phyloP scores from a whole-genome alignment of 2,329 filamentous ascomycete genomes.

The Scleromitrula shiraiana region DNA sequence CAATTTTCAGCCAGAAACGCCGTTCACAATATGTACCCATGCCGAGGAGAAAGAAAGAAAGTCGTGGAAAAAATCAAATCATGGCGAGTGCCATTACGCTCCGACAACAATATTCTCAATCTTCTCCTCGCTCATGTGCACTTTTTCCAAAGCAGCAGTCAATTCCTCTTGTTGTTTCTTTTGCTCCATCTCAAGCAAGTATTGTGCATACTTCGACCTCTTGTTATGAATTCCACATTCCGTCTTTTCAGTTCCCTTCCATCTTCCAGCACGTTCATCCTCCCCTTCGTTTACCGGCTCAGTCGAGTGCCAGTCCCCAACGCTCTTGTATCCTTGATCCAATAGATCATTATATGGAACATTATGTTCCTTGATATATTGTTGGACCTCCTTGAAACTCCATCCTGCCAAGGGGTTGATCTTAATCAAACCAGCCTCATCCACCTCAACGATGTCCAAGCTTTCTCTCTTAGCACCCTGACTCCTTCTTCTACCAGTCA shows the following conservation, averaged over 20 bases:
- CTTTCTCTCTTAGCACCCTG: conserved; percentile 89
- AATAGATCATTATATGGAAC: conserved; percentile 92
- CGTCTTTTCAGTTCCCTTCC: conserved; percentile 93
- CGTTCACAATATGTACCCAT: background rate
- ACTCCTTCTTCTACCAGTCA: conserved; percentile 84
- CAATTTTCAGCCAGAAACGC: background rate
- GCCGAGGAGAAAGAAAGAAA: background rate
- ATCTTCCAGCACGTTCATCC: conserved; percentile 91
- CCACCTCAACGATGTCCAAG: conserved; percentile 85
- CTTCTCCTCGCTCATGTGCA: conserved; percentile 15
- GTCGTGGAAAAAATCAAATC: background rate
- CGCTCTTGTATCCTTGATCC: conserved; percentile 92
- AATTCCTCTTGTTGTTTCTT: conserved; percentile 28
- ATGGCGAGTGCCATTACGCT: conserved; percentile 2
- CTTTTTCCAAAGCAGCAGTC: conserved; percentile 19
- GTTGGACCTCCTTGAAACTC: conserved; percentile 82
- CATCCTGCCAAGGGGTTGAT: conserved; percentile 96
- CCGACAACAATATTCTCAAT: conserved; percentile 11
- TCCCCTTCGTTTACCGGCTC: conserved; percentile 82
- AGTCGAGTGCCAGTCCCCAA: conserved; percentile 98
- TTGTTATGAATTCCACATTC: conserved; percentile 99
- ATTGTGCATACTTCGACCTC: conserved; percentile 85
- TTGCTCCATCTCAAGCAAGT: conserved; percentile 32
- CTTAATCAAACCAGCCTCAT: conserved; percentile 84
- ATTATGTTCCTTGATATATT: conserved; percentile 76